Conservation (phyloP, 305 asterid genomes). For the Stenogyne calaminthoides region DNA sequence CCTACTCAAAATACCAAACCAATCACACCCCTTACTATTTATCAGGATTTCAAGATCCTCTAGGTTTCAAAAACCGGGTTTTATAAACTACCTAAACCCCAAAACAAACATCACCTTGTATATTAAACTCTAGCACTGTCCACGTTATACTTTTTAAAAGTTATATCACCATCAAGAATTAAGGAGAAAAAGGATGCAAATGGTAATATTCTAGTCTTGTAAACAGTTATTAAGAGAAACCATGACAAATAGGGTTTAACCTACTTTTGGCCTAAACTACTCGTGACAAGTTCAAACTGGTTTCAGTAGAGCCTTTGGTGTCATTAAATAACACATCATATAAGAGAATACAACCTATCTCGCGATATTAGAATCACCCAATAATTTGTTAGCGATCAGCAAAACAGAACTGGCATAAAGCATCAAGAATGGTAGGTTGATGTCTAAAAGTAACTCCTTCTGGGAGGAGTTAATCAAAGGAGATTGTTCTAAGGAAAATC, state of each 20-base stretch:
- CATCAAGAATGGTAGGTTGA: not conserved
- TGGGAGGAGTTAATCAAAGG: not conserved
- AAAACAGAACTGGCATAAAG: not conserved
- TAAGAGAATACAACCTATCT: not conserved
- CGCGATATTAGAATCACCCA: not conserved
- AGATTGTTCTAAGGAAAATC: not conserved
- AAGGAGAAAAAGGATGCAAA: not conserved
- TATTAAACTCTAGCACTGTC: not conserved
- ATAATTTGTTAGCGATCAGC: not conserved
- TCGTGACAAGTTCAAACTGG: constrained; percentile 7
- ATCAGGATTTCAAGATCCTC: too few species aligned
- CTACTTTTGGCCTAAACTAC: constrained; percentile 6
- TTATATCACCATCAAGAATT: too few species aligned
- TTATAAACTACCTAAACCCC: too few species aligned
- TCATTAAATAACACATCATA: not conserved
- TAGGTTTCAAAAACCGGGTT: too few species aligned
- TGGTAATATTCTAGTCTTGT: not conserved
- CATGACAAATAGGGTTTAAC: not conserved
- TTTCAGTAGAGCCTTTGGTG: constrained; percentile 4
- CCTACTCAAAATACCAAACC: too few species aligned
- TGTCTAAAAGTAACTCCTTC: not conserved
- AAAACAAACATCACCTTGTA: not conserved
- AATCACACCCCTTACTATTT: too few species aligned
- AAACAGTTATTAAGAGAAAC: not conserved
- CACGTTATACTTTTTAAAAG: not conserved